These are phyloP conservation scores for Fusarium sp. DNA, from an alignment of 2,329 filamentous ascomycete species.

Conservation along the genomic window DNA sequence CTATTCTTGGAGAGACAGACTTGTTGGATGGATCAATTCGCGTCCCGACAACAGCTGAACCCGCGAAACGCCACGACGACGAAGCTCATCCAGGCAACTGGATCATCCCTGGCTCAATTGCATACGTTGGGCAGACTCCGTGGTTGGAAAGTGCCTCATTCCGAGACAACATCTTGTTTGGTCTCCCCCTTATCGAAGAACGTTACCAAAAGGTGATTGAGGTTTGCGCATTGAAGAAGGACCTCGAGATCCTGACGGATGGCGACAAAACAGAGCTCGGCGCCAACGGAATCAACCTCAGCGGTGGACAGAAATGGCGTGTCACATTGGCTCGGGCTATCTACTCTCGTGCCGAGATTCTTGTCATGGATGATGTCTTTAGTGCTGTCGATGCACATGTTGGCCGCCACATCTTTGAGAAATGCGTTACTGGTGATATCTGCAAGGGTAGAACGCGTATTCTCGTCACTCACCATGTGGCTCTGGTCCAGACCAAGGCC, in stretches of 20 bases:
- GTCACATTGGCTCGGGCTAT: constrained; percentile 83
- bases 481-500: constrained; percentile 75
- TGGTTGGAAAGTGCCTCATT: constrained; percentile 89
- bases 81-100: constrained; percentile 74
- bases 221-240: constrained; percentile 80
- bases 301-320: constrained; percentile 86
- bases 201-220: constrained; percentile 78
- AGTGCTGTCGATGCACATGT: constrained; percentile 86
- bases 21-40: constrained; percentile 72
- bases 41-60: constrained; percentile 62
- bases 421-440: constrained; percentile 78
- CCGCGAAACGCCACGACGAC: constrained; percentile 68
- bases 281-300: constrained; percentile 86
- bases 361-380: constrained; percentile 87
- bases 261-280: constrained; percentile 86
- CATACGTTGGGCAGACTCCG: constrained; percentile 82
- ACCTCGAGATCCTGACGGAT: constrained; percentile 80
- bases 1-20: constrained; percentile 81
- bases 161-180: constrained; percentile 82
- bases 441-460: constrained; percentile 78
- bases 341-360: constrained; percentile 81
- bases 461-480: constrained; percentile 84
- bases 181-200: constrained; percentile 74
- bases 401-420: constrained; percentile 81
- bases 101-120: constrained; percentile 76